Evolutionary conservation across 139 green algal species (phyloP).

Genomic region (Trebouxia sp.): DNA sequence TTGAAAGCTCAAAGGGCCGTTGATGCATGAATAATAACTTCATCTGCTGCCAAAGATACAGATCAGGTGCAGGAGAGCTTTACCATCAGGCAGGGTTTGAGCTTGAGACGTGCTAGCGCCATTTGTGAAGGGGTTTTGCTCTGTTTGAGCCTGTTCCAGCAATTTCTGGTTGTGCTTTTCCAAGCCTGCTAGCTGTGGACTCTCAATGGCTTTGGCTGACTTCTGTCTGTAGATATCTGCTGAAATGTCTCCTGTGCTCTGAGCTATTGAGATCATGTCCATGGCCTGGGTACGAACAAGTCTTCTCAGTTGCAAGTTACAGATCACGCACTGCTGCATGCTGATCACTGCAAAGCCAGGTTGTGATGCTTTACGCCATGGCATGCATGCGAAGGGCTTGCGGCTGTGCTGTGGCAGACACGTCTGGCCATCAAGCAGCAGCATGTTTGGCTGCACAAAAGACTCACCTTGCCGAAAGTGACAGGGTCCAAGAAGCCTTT

Average conservation of each 20-base stretch:
- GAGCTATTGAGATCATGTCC: conserved; percentile 75
- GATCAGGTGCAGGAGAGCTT: background rate
- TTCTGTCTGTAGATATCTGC: conserved; percentile 33
- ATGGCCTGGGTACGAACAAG: conserved; percentile 61
- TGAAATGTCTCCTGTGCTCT: conserved; percentile 51
- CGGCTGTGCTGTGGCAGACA: background rate
- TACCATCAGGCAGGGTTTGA: background rate
- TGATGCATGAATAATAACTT: no score
- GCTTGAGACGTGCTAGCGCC: background rate
- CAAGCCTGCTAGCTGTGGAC: conserved; percentile 34
- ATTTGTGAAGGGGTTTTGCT: conserved; percentile 30
- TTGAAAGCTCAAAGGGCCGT: no score
- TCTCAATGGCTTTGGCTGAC: conserved; percentile 2
- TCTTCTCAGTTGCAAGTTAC: no score
- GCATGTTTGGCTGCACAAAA: no score
- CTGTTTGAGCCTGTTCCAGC: background rate
- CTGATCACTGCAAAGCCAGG: background rate
- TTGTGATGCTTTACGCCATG: background rate
- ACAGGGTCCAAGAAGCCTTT: conserved; percentile 80
- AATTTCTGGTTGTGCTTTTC: conserved; percentile 25
- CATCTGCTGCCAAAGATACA: no score
- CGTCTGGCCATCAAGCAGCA: background rate
- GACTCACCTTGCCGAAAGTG: conserved; percentile 69
- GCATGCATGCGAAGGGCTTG: background rate
- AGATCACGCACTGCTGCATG: no score